Evolutionary conservation across 305 asterid species (phyloP).

Genomic region (Plantago coronopus): DNA sequence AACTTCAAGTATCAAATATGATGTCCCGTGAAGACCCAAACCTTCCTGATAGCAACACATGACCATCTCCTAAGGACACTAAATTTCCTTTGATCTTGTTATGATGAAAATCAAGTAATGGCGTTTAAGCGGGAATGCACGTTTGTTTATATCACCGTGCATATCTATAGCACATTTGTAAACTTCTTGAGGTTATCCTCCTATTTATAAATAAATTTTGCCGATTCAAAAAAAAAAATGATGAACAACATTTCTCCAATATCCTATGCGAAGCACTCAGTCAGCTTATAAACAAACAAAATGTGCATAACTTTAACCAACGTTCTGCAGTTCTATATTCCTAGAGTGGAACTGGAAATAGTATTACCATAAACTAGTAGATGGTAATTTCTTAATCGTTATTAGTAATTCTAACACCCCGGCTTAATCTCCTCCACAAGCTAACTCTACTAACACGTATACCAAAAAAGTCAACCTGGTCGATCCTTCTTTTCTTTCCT

Average conservation of each 20-base stretch:
- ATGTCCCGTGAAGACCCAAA: no score
- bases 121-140: no score
- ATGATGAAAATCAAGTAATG: no score
- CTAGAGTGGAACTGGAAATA: neutral
- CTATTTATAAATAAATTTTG: no score
- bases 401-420: constrained; percentile 50
- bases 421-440: constrained; percentile 48
- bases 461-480: constrained; percentile 31
- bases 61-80: no score
- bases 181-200: no score
- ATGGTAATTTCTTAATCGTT: constrained; percentile 20
- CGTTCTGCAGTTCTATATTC: constrained; percentile 3
- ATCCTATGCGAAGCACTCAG: neutral
- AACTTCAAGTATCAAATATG: no score
- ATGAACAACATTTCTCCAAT: neutral
- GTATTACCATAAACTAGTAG: neutral
- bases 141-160: no score
- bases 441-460: constrained; percentile 53
- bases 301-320: neutral
- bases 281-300: neutral
- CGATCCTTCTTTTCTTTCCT: constrained; percentile 42
- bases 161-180: no score
- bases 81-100: no score
- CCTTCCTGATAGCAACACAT: no score
- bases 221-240: no score